A percentile compares a stretch with the other conserved stretches of the same genome.
Evolutionary conservation across 108 stramenopile genomes (phyloP).

Genomic region (Nitzschia palea): DNA sequence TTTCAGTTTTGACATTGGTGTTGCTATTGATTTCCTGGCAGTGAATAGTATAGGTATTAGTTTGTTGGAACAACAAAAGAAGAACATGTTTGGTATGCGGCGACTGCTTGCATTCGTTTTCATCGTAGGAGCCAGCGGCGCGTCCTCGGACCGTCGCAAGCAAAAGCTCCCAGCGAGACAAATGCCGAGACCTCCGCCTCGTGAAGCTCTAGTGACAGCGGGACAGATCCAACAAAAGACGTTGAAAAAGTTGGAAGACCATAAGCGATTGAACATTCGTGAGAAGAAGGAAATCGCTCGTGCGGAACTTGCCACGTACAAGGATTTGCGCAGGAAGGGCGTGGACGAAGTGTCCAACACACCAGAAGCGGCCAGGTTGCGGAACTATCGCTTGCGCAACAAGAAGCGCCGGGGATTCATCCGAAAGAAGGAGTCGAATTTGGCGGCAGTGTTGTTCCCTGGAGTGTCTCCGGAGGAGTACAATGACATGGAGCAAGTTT

Average conservation of each 20-base stretch:
- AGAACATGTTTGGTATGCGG: too few relatives aligned
- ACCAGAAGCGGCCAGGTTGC: constrained; percentile 34
- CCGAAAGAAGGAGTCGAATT: constrained; percentile 42
- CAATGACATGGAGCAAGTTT: constrained; percentile 38
- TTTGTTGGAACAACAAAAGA: too few relatives aligned
- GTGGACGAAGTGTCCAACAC: constrained; percentile 43
- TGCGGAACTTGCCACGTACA: constrained; percentile 32
- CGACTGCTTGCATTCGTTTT: too few relatives aligned
- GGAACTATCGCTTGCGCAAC: constrained; percentile 52
- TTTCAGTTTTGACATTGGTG: too few relatives aligned
- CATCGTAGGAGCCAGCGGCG: too few relatives aligned
- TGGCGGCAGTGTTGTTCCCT: constrained; percentile 68
- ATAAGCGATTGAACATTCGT: constrained; percentile 37
- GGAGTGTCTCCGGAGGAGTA: constrained; percentile 77
- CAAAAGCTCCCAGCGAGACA: not conserved
- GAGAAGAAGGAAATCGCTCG: constrained; percentile 45
- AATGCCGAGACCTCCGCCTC: constrained; percentile 9
- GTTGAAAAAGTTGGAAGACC: constrained; percentile 34
- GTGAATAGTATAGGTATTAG: too few relatives aligned
- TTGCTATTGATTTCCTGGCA: too few relatives aligned
- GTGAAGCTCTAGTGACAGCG: constrained; percentile 1
- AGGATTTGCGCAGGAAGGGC: constrained; percentile 29
- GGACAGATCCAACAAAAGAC: constrained; percentile 33
- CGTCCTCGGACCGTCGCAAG: too few relatives aligned
- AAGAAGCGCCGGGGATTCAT: constrained; percentile 68